Percentiles rank a stretch among this genome's conserved stretches.
Evolutionary conservation across 768 basidiomycete species (phyloP).

Genomic region (Lactarius hatsudake): DNA sequence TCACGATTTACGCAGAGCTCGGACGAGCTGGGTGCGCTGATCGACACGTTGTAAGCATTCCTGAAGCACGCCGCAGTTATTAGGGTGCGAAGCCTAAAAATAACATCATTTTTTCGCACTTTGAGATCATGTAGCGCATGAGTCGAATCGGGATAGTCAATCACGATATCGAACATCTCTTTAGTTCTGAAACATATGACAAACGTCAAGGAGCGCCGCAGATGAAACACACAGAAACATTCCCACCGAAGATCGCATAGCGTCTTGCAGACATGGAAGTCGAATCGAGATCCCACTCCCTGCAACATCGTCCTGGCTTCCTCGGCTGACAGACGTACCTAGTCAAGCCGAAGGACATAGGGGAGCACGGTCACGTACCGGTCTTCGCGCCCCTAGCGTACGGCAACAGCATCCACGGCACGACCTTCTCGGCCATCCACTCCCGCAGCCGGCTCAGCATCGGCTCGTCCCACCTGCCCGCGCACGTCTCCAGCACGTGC

Average conservation of each 20-base stretch:
- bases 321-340: slow-evolving; percentile 44
- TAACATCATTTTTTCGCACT: slow-evolving; percentile 40
- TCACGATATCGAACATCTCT: slow-evolving; percentile 95
- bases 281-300: slow-evolving; percentile 78
- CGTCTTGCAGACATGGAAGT: slow-evolving; percentile 91
- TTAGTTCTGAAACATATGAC: slow-evolving; percentile 44
- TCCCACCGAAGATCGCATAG: slow-evolving; percentile 80
- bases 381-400: slow-evolving; percentile 66
- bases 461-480: slow-evolving; percentile 65
- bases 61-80: slow-evolving; percentile 34
- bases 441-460: slow-evolving; percentile 57
- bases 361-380: slow-evolving; percentile 38
- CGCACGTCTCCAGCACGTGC: slow-evolving; percentile 63
- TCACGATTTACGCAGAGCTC: slow-evolving; percentile 75
- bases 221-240: background rate
- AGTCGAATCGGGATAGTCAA: slow-evolving; percentile 87
- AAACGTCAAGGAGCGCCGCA: background rate
- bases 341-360: background rate
- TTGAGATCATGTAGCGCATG: slow-evolving; percentile 84
- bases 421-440: slow-evolving; percentile 80
- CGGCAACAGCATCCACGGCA: slow-evolving; percentile 81
- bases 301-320: slow-evolving; percentile 71
- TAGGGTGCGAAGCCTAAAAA: slow-evolving; percentile 6
- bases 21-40: slow-evolving; percentile 72
- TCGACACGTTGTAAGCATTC: slow-evolving; percentile 81